Evolutionary conservation across 805 yeast species (phyloP).

Genomic region (Millerozyma acaciae): DNA sequence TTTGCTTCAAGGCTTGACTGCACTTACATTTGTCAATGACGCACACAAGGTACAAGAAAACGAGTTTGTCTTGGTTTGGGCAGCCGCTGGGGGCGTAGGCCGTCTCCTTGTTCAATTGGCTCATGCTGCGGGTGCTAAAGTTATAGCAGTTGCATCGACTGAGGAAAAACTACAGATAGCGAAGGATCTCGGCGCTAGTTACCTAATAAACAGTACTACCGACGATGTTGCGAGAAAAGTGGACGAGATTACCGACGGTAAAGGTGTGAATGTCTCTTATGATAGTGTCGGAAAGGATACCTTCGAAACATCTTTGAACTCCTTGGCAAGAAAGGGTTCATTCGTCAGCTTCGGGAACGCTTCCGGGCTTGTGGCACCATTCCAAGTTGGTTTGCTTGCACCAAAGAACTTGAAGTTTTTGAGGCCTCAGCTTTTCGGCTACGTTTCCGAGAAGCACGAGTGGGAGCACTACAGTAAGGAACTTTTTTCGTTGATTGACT

Average conservation of each 20-base stretch:
- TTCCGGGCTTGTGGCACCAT: slow-evolving; percentile 76
- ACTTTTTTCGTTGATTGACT: slow-evolving; percentile 39
- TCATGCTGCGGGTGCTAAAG: slow-evolving; percentile 63
- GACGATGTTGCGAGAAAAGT: slow-evolving; percentile 58
- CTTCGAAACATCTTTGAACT: slow-evolving; percentile 56
- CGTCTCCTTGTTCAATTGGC: slow-evolving; percentile 64
- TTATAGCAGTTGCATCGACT: slow-evolving; percentile 81
- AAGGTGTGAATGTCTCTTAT: slow-evolving; percentile 65
- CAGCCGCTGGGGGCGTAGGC: slow-evolving; percentile 97
- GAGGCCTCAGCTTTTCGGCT: slow-evolving; percentile 62
- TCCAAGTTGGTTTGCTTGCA: slow-evolving; percentile 47
- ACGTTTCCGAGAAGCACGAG: slow-evolving; percentile 53
- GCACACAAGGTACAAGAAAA: slow-evolving; percentile 64
- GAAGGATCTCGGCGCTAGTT: slow-evolving; percentile 73
- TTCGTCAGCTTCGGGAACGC: slow-evolving; percentile 81
- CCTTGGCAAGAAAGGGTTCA: slow-evolving; percentile 68
- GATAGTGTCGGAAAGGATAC: slow-evolving; percentile 82
- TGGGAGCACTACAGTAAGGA: slow-evolving; percentile 43
- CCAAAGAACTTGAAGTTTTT: slow-evolving; percentile 59
- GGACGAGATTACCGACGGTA: slow-evolving; percentile 55
- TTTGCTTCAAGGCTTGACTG: slow-evolving; percentile 74
- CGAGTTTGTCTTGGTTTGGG: slow-evolving; percentile 75
- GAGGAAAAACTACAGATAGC: slow-evolving; percentile 67
- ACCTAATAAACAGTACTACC: slow-evolving; percentile 49
- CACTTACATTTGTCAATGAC: slow-evolving; percentile 63